Conservation (phyloP, 129 eudicot genomes). For the Pittosporum tobira region DNA sequence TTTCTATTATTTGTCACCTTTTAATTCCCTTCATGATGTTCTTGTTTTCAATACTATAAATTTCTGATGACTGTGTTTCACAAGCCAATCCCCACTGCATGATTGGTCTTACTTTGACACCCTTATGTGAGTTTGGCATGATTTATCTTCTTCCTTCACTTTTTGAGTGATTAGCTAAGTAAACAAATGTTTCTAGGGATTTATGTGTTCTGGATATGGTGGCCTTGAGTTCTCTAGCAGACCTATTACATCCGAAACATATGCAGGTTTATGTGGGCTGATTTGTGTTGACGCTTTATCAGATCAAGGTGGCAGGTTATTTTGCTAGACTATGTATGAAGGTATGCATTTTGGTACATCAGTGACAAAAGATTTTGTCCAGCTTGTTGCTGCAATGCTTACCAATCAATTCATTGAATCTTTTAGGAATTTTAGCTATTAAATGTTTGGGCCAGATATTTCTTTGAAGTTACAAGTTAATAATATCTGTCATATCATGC, state of each 20-base stretch:
- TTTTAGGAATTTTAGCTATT: background rate
- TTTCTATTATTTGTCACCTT: background rate
- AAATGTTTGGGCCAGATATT: background rate
- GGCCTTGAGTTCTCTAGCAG: slow-evolving; percentile 17
- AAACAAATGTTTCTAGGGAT: background rate
- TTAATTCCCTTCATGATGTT: background rate
- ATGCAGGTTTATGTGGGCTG: slow-evolving; percentile 41
- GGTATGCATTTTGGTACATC: slow-evolving; percentile 31
- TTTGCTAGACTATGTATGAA: slow-evolving; percentile 20
- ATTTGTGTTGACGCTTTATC: slow-evolving; percentile 34
- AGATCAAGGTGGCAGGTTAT: slow-evolving; percentile 26
- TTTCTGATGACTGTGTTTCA: background rate
- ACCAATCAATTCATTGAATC: slow-evolving; percentile 12
- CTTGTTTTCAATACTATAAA: background rate
- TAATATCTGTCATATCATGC: too few relatives aligned
- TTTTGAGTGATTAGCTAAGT: background rate
- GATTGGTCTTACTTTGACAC: background rate
- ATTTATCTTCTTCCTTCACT: background rate
- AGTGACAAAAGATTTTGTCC: slow-evolving; percentile 12
- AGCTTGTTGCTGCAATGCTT: slow-evolving; percentile 1
- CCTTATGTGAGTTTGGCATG: background rate
- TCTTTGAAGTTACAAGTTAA: too few relatives aligned
- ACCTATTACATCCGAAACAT: slow-evolving; percentile 27
- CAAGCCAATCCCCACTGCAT: background rate
- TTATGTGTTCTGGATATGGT: slow-evolving; percentile 11